Percentiles rank a stretch among this genome's conserved stretches.
phyloP scores from a whole-genome alignment of 2,329 filamentous ascomycete genomes.

The Colletotrichum karsti region DNA sequence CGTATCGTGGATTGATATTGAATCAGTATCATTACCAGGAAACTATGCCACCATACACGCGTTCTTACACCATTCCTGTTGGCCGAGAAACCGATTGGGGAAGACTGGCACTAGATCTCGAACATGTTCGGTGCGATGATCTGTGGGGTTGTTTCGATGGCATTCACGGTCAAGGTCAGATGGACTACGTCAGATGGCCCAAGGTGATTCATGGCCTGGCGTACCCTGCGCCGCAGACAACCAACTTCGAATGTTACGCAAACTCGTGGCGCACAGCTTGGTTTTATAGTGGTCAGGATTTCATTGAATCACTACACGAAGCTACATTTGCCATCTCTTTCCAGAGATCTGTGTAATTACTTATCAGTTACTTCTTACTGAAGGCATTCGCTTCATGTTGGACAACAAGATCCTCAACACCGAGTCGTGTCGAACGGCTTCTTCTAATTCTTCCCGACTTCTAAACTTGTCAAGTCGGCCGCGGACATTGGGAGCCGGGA shows the following conservation, averaged over 20 bases:
- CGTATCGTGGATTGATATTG: too few species aligned
- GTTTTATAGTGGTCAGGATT: background rate
- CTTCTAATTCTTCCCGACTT: too few species aligned
- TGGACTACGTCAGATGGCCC: background rate
- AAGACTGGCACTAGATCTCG: background rate
- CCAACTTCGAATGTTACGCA: fast-evolving
- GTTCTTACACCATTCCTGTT: background rate
- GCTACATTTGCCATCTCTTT: background rate
- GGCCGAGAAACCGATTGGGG: background rate
- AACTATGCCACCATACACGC: background rate
- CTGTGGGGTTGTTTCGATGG: background rate
- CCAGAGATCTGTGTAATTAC: too few species aligned
- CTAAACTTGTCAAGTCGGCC: too few species aligned
- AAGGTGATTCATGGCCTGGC: background rate
- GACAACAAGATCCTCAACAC: too few species aligned
- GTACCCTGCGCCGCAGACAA: background rate
- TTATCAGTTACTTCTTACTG: too few species aligned
- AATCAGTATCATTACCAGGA: background rate
- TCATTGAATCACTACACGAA: background rate
- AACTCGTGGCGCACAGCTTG: background rate
- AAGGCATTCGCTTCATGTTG: too few species aligned
- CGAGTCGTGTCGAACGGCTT: too few species aligned
- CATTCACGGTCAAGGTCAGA: background rate
- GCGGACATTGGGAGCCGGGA: too few species aligned
- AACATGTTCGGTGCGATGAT: background rate